These are phyloP conservation scores for Russula sp. DNA, from an alignment of 768 basidiomycete species.

Conservation along the genomic window DNA sequence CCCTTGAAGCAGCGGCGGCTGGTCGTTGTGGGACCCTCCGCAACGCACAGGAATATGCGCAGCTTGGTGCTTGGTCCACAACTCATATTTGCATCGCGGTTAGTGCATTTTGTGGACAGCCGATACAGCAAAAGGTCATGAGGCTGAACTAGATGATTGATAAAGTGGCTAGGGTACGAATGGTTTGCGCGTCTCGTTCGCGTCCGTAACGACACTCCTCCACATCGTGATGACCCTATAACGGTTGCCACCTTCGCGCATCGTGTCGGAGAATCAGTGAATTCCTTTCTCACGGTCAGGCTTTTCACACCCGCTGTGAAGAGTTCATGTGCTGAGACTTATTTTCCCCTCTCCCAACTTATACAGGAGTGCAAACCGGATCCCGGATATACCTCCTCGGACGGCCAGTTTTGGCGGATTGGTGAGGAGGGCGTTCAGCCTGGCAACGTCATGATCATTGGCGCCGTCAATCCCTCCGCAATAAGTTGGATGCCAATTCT, in stretches of 20 bases:
- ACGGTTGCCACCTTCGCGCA: conserved; percentile 6
- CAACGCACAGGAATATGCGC: not conserved
- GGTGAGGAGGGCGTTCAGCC: not conserved
- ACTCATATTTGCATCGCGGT: conserved; percentile 7
- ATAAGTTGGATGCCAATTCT: not conserved
- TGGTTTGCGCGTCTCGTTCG: conserved; percentile 8
- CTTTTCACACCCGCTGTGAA: not conserved
- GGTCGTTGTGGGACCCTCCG: conserved; percentile 5
- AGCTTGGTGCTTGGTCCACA: not conserved
- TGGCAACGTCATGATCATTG: not conserved
- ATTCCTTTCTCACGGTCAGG: conserved; percentile 1
- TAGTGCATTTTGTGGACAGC: not conserved
- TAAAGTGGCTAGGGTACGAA: conserved; percentile 15
- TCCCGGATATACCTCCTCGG: not conserved
- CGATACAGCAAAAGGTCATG: not conserved
- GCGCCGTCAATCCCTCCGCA: not conserved
- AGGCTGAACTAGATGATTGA: not conserved
- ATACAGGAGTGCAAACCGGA: not conserved
- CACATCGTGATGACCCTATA: not conserved
- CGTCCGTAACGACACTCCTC: conserved; percentile 4
- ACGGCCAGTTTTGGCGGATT: not conserved
- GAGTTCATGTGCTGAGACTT: not conserved
- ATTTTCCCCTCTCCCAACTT: not conserved
- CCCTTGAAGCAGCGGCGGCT: not conserved
- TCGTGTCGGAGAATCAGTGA: conserved; percentile 4